Evolutionary conservation across 371 early-diverging fungal species (phyloP).

Genomic region (Mucor plumbeus): DNA sequence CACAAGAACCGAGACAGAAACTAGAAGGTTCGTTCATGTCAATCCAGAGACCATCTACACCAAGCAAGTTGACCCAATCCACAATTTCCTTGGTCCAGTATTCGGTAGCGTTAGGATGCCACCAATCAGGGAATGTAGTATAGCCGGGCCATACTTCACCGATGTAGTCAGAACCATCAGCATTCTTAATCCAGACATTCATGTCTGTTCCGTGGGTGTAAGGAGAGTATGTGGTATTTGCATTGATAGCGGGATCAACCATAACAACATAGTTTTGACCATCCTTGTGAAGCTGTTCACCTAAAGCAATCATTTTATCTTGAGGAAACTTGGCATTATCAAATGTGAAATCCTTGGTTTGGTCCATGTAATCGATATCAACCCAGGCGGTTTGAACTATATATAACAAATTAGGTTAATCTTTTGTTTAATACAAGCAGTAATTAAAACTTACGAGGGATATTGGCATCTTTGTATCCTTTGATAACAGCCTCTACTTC

Average conservation of each 20-base stretch:
- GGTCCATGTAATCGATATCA: conserved; percentile 36
- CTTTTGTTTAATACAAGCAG: too few relatives aligned
- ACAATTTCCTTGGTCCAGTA: conserved; percentile 57
- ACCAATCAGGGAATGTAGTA: conserved; percentile 71
- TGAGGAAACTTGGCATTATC: conserved; percentile 55
- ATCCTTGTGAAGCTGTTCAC: conserved; percentile 18
- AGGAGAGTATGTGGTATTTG: conserved; percentile 40
- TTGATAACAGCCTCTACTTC: conserved; percentile 60
- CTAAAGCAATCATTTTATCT: conserved; percentile 26
- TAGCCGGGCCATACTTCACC: conserved; percentile 78
- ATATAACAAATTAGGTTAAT: too few relatives aligned
- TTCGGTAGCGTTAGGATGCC: conserved; percentile 52
- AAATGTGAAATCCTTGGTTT: conserved; percentile 53
- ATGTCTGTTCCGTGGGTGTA: conserved; percentile 47
- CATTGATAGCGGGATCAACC: conserved; percentile 62
- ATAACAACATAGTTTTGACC: conserved; percentile 48
- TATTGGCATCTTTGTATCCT: conserved; percentile 54
- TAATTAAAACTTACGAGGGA: conserved; percentile 66
- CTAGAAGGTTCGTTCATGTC: conserved; percentile 73
- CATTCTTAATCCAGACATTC: conserved; percentile 58
- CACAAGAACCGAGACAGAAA: conserved; percentile 47
- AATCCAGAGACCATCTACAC: conserved; percentile 70
- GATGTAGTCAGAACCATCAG: conserved; percentile 46
- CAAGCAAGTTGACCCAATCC: conserved; percentile 29
- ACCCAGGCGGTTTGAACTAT: not conserved